These are phyloP conservation scores for Rhizoclosmatium sp. DNA, from an alignment of 192 early-diverging fungal species.

Conservation along the genomic window DNA sequence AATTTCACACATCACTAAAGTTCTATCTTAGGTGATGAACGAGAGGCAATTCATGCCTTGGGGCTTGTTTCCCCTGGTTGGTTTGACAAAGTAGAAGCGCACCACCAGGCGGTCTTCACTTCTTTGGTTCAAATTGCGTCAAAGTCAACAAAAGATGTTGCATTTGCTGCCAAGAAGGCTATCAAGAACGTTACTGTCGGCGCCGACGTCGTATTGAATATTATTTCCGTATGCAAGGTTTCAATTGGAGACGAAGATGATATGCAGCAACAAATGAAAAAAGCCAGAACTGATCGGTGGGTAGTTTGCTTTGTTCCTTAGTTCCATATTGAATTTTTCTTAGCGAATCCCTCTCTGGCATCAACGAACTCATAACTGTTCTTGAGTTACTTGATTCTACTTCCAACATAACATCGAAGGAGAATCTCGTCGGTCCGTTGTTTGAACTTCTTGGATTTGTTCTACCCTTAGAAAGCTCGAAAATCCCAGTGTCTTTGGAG, in stretches of 20 bases:
- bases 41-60: not conserved
- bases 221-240: conserved; percentile 16
- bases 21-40: conserved; percentile 27
- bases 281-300: conserved; percentile 3
- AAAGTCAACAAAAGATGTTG: not conserved
- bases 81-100: not conserved
- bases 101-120: conserved; percentile 2
- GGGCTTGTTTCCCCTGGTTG: not conserved
- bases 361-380: conserved; percentile 48
- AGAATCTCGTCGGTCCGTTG: conserved; percentile 69
- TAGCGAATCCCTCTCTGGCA: conserved; percentile 3
- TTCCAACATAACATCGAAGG: conserved; percentile 51
- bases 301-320: not conserved
- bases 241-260: not conserved
- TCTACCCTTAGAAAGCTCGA: conserved; percentile 45
- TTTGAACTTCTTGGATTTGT: conserved; percentile 76
- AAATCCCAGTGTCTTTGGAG: conserved; percentile 69
- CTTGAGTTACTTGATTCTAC: conserved; percentile 83
- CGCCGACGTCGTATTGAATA: conserved; percentile 13
- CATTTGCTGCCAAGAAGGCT: conserved; percentile 6
- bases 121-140: conserved; percentile 25
- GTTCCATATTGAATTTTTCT: not conserved
- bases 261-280: conserved; percentile 13
- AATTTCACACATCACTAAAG: conserved; percentile 36
- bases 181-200: not conserved